Base-by-base conservation (phyloP, 2,329 filamentous ascomycete species). In the Metarhizium guizhouense region DNA sequence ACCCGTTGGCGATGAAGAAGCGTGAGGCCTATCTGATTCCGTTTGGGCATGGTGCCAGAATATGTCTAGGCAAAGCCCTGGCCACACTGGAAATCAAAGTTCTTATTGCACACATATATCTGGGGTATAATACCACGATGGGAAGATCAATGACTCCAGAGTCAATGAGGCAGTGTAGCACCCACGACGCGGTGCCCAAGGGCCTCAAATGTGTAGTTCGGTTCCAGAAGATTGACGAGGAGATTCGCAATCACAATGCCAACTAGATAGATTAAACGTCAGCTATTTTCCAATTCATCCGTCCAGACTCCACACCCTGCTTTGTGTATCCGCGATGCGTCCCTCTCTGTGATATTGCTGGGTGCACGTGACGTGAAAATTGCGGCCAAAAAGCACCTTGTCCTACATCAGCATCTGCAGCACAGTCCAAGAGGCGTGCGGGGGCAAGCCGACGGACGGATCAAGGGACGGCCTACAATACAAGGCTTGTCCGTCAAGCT, bases 161-260 rank as follows among this genome's bases (percentile, higher is more conserved):
- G 16, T 55, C 53, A 10, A 57, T 57, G 56, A 49, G 29, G 45
- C 56, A 57, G n/a, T 57, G 53, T 18, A 55, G 56, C 47, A 57
- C 56, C 2, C 56, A 57, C 36, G 53, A 57, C 40, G 56, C 53
- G 13, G 49, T 57, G 4, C 56, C 56, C n/a, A 34, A 25, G 14
- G 48, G 14, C 4, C 11, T 54, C 10, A 40, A 51, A 43, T 57
- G 52, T n/a, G 30, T 54, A 32, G 34, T 57, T 18, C 38, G 48
- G 16, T 57, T 56, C 48, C 32, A 43, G 4, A 43, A 25, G 18
- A n/a, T 20, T 34, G 32, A 7, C 10, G 32, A 25, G 4, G 38
- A 16, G 16, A 4, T 38, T n/a, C n/a, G 38, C 16, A 32, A 51
- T 51, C 38, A 7, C 32, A 7, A 34, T 11, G 6, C 7, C 32